Conservation (phyloP, 2,329 filamentous ascomycete species). For the Neofusicoccum kwambonambiense region DNA sequence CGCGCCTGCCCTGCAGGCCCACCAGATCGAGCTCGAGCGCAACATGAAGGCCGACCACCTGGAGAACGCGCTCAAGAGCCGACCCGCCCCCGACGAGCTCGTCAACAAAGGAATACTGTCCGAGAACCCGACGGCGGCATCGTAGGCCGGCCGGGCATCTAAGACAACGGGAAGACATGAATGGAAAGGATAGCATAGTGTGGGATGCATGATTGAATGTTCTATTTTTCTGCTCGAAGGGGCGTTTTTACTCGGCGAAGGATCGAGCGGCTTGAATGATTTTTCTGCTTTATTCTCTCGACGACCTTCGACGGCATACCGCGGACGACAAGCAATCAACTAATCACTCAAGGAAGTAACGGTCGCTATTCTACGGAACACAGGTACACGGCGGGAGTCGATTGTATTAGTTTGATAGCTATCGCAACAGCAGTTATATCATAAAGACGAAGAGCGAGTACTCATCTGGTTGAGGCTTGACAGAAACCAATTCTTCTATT, state of each 20-base stretch:
- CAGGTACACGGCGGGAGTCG: background rate
- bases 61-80: constrained; percentile 79
- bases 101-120: constrained; percentile 77
- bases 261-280: background rate
- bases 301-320: background rate
- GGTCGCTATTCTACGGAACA: background rate
- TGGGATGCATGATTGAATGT: constrained; percentile 11
- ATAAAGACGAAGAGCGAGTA: no score
- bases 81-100: constrained; percentile 73
- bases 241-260: background rate
- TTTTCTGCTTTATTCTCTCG: background rate
- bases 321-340: background rate
- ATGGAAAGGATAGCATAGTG: background rate
- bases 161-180: no score
- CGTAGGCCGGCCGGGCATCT: background rate
- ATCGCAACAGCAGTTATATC: background rate
- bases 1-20: constrained; percentile 74
- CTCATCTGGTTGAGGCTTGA: no score
- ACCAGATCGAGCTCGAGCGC: constrained; percentile 81
- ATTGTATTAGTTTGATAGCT: constrained; percentile 15
- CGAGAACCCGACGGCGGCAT: constrained; percentile 17
- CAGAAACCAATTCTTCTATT: no score
- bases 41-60: constrained; percentile 84
- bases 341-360: constrained; percentile 7
- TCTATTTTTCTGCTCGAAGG: background rate